Conservation (phyloP, 2,329 filamentous ascomycete genomes). For the Monosporascus sp. region DNA sequence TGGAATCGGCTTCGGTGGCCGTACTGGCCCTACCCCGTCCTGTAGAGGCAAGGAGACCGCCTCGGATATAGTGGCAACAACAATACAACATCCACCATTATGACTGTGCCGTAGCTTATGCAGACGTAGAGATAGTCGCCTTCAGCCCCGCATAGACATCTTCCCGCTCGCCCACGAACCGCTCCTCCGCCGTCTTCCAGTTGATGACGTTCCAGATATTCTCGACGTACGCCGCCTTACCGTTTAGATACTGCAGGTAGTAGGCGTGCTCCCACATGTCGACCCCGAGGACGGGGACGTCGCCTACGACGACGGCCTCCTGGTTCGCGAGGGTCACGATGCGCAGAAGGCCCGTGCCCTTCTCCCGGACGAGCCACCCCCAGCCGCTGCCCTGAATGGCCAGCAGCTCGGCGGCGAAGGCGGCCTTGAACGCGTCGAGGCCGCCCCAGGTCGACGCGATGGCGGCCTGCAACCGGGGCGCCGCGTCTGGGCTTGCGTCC, state of each 20-base stretch:
- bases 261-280: conserved; percentile 97
- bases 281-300: conserved; percentile 68
- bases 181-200: conserved; percentile 64
- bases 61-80: no score
- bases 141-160: conserved; percentile 25
- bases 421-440: conserved; percentile 57
- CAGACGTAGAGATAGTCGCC: conserved; percentile 4
- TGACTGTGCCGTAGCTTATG: not conserved
- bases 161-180: conserved; percentile 38
- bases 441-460: conserved; percentile 65
- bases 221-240: conserved; percentile 68
- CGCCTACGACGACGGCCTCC: conserved; percentile 61
- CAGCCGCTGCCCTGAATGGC: conserved; percentile 79
- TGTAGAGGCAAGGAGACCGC: no score
- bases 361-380: conserved; percentile 76
- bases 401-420: conserved; percentile 62
- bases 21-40: no score
- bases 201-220: conserved; percentile 77
- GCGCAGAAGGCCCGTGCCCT: conserved; percentile 52
- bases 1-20: no score
- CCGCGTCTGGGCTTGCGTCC: conserved; percentile 50
- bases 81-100: no score
- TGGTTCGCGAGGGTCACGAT: conserved; percentile 85
- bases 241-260: conserved; percentile 77
- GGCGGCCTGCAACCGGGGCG: conserved; percentile 53